Base-by-base conservation (phyloP, 345 rosid genomes). In the Melastoma malabathricum region DNA sequence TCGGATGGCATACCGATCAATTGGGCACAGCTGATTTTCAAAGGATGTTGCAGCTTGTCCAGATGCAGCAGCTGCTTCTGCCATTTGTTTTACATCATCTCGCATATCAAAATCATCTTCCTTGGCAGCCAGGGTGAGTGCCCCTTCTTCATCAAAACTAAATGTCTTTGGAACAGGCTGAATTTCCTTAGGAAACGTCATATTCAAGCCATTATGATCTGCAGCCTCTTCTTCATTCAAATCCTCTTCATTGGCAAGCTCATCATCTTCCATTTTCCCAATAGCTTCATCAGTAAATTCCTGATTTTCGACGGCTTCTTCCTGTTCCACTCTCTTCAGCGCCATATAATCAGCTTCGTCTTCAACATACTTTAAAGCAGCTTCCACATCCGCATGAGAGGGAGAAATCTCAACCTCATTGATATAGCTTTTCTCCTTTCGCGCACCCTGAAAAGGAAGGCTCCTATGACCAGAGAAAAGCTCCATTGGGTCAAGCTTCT, bases 301-400 rank as follows among this genome's bases (percentile, higher is more conserved):
- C 72, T 93, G 99, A 72, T 85, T 93, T 48, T 81, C 95, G 54
- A 93, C 99, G 63, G 95, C 99, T 75, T 93, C 99, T 72, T 93
- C 99, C 79, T 77, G 79, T 68, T 88, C 99, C 19, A 83, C 99
- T 75, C 70, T 88, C 76, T 93, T 93, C 63, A 93, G 66, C 61
- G 99, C 99, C 97, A 93, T 88, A 73, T 88, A 93, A 75, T 93
- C 99, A 66, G 99, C 99, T 68, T 93, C 99, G 78, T 93, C 99
- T 80, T 93, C 99, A 4, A 83, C 99, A 64, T 72, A 66, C 68
- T 93, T 88, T 52, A 93, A 67, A 64, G 97, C 99, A 79, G 97
- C 99, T 69, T 93, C 99, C 59, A 93, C 88, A 66, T 93, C 99
- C 31, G 86, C 94, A 71, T 75, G 79, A 45, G 99, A 93, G 54